Conservation (phyloP, 2,329 filamentous ascomycete species). For the Scedosporium boydii region DNA sequence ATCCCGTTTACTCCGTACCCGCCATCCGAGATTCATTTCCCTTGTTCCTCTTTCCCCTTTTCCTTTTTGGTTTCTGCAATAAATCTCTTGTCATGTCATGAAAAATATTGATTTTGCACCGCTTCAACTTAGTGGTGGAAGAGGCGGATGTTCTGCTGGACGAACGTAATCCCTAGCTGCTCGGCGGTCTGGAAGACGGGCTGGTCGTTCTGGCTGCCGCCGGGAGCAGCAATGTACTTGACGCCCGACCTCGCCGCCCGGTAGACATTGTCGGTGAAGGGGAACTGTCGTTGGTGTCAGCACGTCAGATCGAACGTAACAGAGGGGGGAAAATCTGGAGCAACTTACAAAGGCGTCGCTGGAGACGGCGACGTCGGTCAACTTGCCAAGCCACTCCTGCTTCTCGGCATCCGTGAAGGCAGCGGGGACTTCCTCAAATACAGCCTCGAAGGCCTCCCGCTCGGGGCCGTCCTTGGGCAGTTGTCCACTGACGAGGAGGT, state of each 20-base stretch:
- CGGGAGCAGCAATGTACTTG: slow-evolving; percentile 93
- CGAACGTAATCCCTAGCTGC: slow-evolving; percentile 85
- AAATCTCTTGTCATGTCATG: neutral
- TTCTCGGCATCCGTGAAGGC: slow-evolving; percentile 80
- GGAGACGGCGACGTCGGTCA: slow-evolving; percentile 74
- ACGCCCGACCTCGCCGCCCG: slow-evolving; percentile 77
- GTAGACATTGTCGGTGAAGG: slow-evolving; percentile 97
- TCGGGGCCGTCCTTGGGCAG: slow-evolving; percentile 77
- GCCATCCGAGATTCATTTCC: slow-evolving; percentile 47
- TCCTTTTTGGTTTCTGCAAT: slow-evolving; percentile 19
- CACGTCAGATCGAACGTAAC: neutral
- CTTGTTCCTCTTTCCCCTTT: slow-evolving; percentile 73
- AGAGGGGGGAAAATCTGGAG: neutral
- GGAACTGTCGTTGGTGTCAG: slow-evolving; percentile 55
- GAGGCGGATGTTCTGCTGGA: slow-evolving; percentile 86
- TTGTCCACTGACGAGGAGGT: slow-evolving; percentile 84
- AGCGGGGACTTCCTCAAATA: slow-evolving; percentile 81
- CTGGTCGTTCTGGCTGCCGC: slow-evolving; percentile 77
- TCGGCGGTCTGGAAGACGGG: slow-evolving; percentile 82
- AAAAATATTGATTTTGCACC: neutral
- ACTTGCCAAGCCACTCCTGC: slow-evolving; percentile 73
- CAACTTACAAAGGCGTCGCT: slow-evolving; percentile 84
- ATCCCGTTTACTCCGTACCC: neutral
- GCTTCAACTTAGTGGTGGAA: slow-evolving; percentile 68
- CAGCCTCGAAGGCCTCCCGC: slow-evolving; percentile 73